These are phyloP conservation scores for Pythium pyrilobum DNA, from an alignment of 352 stramenopile species.

Conservation along the genomic window DNA sequence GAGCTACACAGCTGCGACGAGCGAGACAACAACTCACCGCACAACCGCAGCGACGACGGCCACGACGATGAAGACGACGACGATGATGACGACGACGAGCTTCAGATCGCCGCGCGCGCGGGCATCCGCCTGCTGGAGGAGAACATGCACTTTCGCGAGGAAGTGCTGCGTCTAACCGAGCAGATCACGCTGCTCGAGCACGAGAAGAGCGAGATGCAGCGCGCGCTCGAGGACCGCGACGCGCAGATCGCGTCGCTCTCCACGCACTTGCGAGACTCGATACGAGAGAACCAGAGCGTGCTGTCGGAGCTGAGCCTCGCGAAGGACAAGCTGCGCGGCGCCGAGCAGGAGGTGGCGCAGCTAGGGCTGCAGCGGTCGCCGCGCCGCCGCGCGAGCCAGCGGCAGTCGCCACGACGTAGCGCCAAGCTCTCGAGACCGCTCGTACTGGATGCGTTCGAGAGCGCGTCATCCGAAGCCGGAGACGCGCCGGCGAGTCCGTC, in stretches of 20 bases:
- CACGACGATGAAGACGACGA: constrained; percentile 26
- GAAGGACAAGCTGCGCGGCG: constrained; percentile 26
- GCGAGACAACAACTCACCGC: background rate
- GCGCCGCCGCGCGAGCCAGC: background rate
- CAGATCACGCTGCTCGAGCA: constrained; percentile 29
- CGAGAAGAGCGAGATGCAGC: constrained; percentile 33
- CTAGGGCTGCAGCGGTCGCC: constrained; percentile 11
- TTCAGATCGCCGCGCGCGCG: constrained; percentile 52
- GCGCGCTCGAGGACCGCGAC: constrained; percentile 39
- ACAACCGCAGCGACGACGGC: constrained; percentile 11
- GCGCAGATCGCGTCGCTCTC: constrained; percentile 28
- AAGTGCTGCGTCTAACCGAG: constrained; percentile 41
- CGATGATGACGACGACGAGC: constrained; percentile 34
- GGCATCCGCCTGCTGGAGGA: constrained; percentile 67
- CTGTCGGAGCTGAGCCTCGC: constrained; percentile 36
- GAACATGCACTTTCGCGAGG: constrained; percentile 60
- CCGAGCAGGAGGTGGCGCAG: constrained; percentile 10
- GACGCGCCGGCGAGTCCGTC: background rate
- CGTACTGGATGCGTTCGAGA: constrained; percentile 1
- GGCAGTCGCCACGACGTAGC: constrained; percentile 5
- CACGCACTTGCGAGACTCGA: constrained; percentile 44
- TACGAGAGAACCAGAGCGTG: constrained; percentile 48
- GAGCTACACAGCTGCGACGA: background rate
- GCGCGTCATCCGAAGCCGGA: background rate
- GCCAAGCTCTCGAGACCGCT: background rate